phyloP scores from a whole-genome alignment of 2,329 filamentous ascomycete genomes.

The Colletotrichum sp. region DNA sequence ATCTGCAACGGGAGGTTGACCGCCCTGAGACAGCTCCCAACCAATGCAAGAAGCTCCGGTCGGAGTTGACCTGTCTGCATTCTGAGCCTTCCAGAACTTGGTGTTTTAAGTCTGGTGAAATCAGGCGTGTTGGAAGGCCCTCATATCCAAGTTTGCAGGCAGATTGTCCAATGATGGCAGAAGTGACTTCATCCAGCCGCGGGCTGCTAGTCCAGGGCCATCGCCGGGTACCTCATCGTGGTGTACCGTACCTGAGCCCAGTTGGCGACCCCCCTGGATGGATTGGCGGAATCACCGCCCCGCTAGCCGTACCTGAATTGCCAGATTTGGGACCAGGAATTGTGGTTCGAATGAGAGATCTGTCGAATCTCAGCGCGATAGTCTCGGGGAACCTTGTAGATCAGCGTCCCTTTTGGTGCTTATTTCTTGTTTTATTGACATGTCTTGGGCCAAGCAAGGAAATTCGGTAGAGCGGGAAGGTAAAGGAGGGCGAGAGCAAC shows the following conservation, averaged over 20 bases:
- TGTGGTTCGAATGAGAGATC: constrained; percentile 2
- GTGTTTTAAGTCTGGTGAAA: not conserved
- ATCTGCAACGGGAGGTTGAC: not conserved
- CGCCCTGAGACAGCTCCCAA: not conserved
- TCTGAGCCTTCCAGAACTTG: not conserved
- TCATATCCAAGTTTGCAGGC: not conserved
- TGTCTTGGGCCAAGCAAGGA: not conserved
- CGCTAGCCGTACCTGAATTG: not conserved
- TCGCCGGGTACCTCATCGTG: not conserved
- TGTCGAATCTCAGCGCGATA: not conserved
- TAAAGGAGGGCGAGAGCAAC: not conserved
- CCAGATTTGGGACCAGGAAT: not conserved
- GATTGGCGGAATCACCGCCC: constrained; percentile 3
- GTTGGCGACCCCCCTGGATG: not conserved
- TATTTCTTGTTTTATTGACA: not conserved
- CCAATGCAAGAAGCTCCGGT: not conserved
- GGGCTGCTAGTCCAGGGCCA: not conserved
- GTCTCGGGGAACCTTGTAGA: not conserved
- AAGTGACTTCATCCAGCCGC: not conserved
- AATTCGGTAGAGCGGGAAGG: not conserved
- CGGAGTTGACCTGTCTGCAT: not conserved
- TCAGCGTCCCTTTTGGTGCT: not conserved
- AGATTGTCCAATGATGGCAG: not conserved
- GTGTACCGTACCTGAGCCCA: not conserved
- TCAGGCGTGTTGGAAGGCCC: not conserved